Evolutionary conservation across 352 stramenopile genomes (phyloP).

Genomic region (Globisporangium camurandrum): DNA sequence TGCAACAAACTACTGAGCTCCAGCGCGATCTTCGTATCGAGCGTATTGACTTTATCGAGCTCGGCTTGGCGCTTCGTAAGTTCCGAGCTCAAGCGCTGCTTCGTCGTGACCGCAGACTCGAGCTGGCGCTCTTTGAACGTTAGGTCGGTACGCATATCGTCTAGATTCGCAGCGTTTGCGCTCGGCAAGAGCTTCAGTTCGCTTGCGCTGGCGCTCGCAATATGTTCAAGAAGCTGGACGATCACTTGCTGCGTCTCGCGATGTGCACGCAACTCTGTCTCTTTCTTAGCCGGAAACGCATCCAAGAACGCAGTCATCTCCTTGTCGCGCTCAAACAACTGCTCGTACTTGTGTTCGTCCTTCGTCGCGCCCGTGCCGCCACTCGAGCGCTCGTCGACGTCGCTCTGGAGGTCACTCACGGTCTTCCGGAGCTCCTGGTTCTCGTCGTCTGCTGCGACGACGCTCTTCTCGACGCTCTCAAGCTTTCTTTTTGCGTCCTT

Average conservation of each 20-base stretch:
- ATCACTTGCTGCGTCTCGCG: conserved; percentile 68
- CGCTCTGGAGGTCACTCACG: conserved; percentile 43
- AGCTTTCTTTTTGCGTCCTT: conserved; percentile 85
- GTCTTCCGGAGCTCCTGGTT: conserved; percentile 49
- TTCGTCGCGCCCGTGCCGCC: conserved; percentile 48
- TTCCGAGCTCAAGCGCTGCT: conserved; percentile 80
- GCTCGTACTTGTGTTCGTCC: conserved; percentile 85
- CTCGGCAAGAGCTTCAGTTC: conserved; percentile 72
- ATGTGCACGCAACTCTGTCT: conserved; percentile 47
- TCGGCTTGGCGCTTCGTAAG: conserved; percentile 83
- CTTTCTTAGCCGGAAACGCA: conserved; percentile 66
- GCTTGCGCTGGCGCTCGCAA: conserved; percentile 56
- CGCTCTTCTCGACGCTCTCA: conserved; percentile 55
- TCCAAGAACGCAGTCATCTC: conserved; percentile 91
- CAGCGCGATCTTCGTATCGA: conserved; percentile 83
- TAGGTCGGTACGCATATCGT: conserved; percentile 86
- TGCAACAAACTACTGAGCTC: conserved; percentile 76
- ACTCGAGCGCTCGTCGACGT: conserved; percentile 58
- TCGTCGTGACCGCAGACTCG: conserved; percentile 85
- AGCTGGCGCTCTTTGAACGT: conserved; percentile 91
- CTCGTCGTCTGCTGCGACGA: conserved; percentile 43
- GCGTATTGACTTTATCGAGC: conserved; percentile 87
- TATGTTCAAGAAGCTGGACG: conserved; percentile 88
- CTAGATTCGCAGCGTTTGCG: conserved; percentile 48
- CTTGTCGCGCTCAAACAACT: conserved; percentile 84